phyloP scores from a whole-genome alignment of 164 flowering plant genomes.

The Piper longum region DNA sequence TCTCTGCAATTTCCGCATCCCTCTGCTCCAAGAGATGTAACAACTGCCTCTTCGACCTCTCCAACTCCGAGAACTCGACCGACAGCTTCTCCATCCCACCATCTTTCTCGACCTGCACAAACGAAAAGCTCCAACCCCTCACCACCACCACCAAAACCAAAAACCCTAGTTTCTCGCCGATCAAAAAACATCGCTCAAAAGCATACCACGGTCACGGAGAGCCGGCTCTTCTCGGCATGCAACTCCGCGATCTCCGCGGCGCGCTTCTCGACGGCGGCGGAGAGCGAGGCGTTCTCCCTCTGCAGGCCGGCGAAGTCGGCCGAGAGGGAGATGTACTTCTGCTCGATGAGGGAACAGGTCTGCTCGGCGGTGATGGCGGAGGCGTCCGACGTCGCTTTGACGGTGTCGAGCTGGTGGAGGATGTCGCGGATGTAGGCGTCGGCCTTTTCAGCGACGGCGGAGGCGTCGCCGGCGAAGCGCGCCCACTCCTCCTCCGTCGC shows the following conservation, averaged over 20 bases:
- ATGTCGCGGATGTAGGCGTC: conserved; percentile 52
- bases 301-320: conserved; percentile 47
- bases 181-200: not conserved
- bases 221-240: conserved; percentile 59
- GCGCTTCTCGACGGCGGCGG: conserved; percentile 34
- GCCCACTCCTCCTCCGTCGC: conserved; percentile 65
- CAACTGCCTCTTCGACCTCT: conserved; percentile 66
- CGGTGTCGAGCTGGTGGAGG: conserved; percentile 42
- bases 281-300: conserved; percentile 35
- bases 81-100: conserved; percentile 63
- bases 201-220: conserved; percentile 37
- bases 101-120: conserved; percentile 56
- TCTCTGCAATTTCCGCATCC: conserved; percentile 66
- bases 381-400: conserved; percentile 72
- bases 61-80: conserved; percentile 47
- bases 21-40: conserved; percentile 65
- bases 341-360: conserved; percentile 72
- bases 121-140: not conserved
- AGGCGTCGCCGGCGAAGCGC: conserved; percentile 28
- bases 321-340: conserved; percentile 65
- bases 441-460: conserved; percentile 54
- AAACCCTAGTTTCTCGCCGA: not conserved
- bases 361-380: conserved; percentile 81
- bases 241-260: conserved; percentile 44
- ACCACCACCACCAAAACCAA: not conserved